These are phyloP conservation scores for Quercus lobata DNA, from an alignment of 331 rosid genomes.

Conservation along the genomic window DNA sequence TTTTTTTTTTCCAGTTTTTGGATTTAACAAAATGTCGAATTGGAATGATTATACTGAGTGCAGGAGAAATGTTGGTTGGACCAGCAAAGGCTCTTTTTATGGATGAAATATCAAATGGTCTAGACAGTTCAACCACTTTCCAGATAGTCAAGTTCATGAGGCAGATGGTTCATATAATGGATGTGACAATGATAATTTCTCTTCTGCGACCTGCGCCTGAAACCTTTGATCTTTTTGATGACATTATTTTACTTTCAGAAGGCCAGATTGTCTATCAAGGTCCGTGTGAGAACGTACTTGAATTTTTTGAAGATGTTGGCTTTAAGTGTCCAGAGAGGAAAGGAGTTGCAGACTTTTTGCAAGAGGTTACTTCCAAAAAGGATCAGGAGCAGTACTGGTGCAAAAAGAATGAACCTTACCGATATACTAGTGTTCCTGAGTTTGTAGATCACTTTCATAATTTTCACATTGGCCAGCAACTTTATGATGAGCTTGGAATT, in stretches of 20 bases:
- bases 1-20: not conserved
- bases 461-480: slow-evolving; percentile 33
- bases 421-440: slow-evolving; percentile 28
- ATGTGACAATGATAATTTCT: slow-evolving; percentile 51
- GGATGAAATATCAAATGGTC: slow-evolving; percentile 67
- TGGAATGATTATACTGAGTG: slow-evolving; percentile 7
- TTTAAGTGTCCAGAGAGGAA: slow-evolving; percentile 65
- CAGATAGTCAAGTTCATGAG: slow-evolving; percentile 51
- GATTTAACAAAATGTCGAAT: not conserved
- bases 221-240: slow-evolving; percentile 55
- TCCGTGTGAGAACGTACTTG: slow-evolving; percentile 38
- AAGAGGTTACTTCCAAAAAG: slow-evolving; percentile 57
- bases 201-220: slow-evolving; percentile 68
- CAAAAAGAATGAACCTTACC: slow-evolving; percentile 32
- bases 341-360: slow-evolving; percentile 59
- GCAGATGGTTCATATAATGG: slow-evolving; percentile 54
- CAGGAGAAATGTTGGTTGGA: slow-evolving; percentile 70
- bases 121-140: slow-evolving; percentile 62
- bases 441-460: slow-evolving; percentile 34
- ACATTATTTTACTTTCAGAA: slow-evolving; percentile 56
- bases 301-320: slow-evolving; percentile 43
- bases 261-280: slow-evolving; percentile 68
- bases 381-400: slow-evolving; percentile 64
- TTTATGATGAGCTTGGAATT: slow-evolving; percentile 30
- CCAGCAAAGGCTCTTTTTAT: slow-evolving; percentile 54